These are phyloP conservation scores for Gymnopus androsaceus DNA, from an alignment of 1,284 basidiomycete genomes.

Conservation along the genomic window DNA sequence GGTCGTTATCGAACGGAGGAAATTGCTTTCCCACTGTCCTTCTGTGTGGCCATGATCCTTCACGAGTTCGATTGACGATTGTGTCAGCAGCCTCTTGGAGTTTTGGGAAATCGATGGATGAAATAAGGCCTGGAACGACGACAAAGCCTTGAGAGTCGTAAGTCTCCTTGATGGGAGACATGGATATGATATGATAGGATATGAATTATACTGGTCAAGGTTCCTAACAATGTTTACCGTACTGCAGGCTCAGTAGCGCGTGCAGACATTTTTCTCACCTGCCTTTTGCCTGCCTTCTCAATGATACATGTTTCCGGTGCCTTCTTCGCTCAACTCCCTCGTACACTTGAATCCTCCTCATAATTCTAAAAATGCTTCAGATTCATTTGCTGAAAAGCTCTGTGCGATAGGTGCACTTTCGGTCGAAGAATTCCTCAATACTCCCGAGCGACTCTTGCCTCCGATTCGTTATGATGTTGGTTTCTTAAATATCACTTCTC, in stretches of 20 bases:
- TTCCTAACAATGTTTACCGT: too few species aligned
- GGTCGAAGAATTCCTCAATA: constrained; percentile 4
- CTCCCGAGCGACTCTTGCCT: constrained; percentile 1
- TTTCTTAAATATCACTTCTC: neutral
- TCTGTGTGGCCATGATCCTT: constrained; percentile 66
- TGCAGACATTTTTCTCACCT: too few species aligned
- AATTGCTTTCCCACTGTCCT: constrained; percentile 83
- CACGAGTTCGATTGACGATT: constrained; percentile 57
- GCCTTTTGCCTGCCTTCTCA: too few species aligned
- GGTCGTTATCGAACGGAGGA: constrained; percentile 66
- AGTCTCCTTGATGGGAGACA: constrained; percentile 29
- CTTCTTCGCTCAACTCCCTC: constrained; percentile 3
- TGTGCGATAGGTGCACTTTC: constrained; percentile 8
- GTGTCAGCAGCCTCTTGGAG: constrained; percentile 57
- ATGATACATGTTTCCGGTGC: constrained; percentile 1
- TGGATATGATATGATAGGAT: neutral
- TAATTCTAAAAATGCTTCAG: neutral
- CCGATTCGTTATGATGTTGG: constrained; percentile 12
- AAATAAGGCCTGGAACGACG: constrained; percentile 64
- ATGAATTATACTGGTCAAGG: neutral
- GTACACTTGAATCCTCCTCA: neutral
- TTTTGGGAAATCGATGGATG: constrained; percentile 37
- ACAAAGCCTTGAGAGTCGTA: constrained; percentile 77
- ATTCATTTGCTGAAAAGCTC: constrained; percentile 2
- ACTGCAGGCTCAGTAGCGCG: too few species aligned